Base-by-base conservation (phyloP, 495 filamentous ascomycete genomes). In the Tuber calosporum region DNA sequence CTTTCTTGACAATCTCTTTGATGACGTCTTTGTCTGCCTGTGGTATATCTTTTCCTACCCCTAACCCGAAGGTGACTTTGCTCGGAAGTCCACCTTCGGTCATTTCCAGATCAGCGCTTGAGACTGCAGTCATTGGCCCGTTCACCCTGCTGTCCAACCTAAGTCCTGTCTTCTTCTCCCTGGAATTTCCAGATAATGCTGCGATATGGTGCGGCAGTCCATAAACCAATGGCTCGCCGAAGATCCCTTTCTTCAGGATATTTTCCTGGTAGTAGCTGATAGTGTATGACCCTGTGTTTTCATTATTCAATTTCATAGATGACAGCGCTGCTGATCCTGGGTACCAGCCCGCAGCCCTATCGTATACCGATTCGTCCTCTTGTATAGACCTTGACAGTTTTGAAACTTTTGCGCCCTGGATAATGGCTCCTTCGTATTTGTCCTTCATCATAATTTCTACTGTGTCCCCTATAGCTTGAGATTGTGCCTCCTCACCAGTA, bases 191-290 rank as follows among this genome's bases (percentile, higher is more conserved):
- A 8, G 68, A 30, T 42, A 97, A 94, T 2, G 92, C 90, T 67
- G 88, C 83, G 37, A 91, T 80, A 74, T 97, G 94, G 81, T 98
- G 94, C 30, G 94, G 92, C 73, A 98, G 83, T 53, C 93, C 92
- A 75, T 90, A 98, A 90, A 97, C 96, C 75, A 93, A 83, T 36
- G 96, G 83, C n/a, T 83, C 82, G 41, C 72, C 72, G 34, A 30
- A 62, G 11, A 5, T 62, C 34, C 26, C 53, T 36, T 83, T 80
- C n/a, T 87, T 81, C 22, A 68, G 41, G 38, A 37, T 20, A 30
- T 48, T 67, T 39, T 76, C 53, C 6, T 34, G 62, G 37, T 68
- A 26, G 85, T 90, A 97, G 8, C 82, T 81, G 30, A 97, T 85
- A 0, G 83, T 88, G 81, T 97, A 98, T n/a, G 84, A 87, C 2